These are phyloP conservation scores for Graphilbum ipis-grandicollis DNA, from an alignment of 2,329 filamentous ascomycete genomes.

Conservation along the genomic window DNA sequence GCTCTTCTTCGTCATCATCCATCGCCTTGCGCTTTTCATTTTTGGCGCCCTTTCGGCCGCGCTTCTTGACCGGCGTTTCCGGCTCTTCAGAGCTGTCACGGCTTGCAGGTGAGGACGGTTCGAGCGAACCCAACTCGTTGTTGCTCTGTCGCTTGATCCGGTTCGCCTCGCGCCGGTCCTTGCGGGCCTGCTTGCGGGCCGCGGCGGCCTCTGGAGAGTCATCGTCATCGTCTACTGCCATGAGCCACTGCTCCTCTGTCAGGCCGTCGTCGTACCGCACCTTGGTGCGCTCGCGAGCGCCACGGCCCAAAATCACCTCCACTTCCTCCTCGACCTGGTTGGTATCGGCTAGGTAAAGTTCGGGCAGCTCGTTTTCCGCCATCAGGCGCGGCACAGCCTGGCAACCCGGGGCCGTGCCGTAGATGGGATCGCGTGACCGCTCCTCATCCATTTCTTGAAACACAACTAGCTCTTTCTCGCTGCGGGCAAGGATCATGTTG, in stretches of 20 bases:
- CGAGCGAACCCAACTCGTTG: constrained; percentile 20
- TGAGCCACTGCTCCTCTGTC: constrained; percentile 97
- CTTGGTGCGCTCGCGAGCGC: constrained; percentile 83
- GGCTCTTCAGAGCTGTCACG: constrained; percentile 70
- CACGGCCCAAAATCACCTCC: constrained; percentile 62
- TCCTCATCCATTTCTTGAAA: constrained; percentile 80
- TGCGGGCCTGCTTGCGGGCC: constrained; percentile 71
- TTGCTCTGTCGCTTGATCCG: constrained; percentile 41
- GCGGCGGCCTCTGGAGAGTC: constrained; percentile 88
- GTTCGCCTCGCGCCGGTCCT: constrained; percentile 64
- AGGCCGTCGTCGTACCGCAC: constrained; percentile 94
- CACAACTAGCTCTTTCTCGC: constrained; percentile 54
- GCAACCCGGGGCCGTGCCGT: constrained; percentile 48
- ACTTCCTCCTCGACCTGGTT: constrained; percentile 69
- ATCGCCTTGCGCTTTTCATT: constrained; percentile 84
- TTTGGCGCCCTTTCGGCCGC: constrained; percentile 61
- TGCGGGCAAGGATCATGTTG: constrained; percentile 84
- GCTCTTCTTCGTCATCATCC: constrained; percentile 58
- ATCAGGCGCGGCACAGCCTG: constrained; percentile 65
- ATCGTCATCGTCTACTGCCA: constrained; percentile 93
- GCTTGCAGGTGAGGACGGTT: constrained; percentile 64
- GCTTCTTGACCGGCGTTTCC: constrained; percentile 59
- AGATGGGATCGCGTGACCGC: constrained; percentile 44
- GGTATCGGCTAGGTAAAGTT: constrained; percentile 82
- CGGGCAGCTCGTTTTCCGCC: constrained; percentile 72